A percentile compares a stretch with the other conserved stretches of the same genome.
phyloP scores from a whole-genome alignment of 2,329 filamentous ascomycete genomes.

The Paecilomyces sp. region DNA sequence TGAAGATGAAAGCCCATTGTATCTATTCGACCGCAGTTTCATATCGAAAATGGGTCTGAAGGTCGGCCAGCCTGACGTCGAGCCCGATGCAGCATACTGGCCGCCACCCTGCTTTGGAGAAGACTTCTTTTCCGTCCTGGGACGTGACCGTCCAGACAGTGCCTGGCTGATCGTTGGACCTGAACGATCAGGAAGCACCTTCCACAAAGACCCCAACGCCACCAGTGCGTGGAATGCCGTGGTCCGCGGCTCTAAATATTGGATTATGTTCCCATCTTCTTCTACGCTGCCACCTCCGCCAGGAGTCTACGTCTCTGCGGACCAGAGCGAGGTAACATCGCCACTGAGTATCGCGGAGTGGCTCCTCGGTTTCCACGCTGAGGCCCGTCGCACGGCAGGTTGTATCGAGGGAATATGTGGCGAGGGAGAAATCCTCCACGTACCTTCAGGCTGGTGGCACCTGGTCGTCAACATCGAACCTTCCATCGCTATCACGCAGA shows the following conservation, averaged over 20 bases:
- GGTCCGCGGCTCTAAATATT: conserved; percentile 84
- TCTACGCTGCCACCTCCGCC: conserved; percentile 60
- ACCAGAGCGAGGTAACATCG: conserved; percentile 87
- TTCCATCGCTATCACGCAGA: conserved; percentile 86
- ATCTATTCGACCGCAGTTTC: conserved; percentile 84
- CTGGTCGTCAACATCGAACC: conserved; percentile 82
- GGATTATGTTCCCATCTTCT: conserved; percentile 92
- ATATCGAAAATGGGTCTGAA: conserved; percentile 74
- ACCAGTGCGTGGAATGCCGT: conserved; percentile 89
- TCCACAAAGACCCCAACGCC: conserved; percentile 74
- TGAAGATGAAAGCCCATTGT: conserved; percentile 79
- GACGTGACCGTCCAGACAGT: conserved; percentile 71
- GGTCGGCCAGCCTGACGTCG: conserved; percentile 41
- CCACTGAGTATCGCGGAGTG: conserved; percentile 96
- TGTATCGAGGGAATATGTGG: conserved; percentile 81
- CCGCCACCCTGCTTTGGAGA: conserved; percentile 76
- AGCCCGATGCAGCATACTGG: conserved; percentile 59
- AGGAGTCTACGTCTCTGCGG: conserved; percentile 80
- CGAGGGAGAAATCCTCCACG: conserved; percentile 81
- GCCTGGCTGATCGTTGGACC: conserved; percentile 92
- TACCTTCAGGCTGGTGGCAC: conserved; percentile 96
- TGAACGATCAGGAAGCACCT: conserved; percentile 80
- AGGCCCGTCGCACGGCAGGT: conserved; percentile 66
- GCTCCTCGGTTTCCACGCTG: conserved; percentile 80
- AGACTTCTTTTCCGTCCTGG: conserved; percentile 76